Conservation (phyloP, 2,329 filamentous ascomycete species). For the Colletotrichum sp. region DNA sequence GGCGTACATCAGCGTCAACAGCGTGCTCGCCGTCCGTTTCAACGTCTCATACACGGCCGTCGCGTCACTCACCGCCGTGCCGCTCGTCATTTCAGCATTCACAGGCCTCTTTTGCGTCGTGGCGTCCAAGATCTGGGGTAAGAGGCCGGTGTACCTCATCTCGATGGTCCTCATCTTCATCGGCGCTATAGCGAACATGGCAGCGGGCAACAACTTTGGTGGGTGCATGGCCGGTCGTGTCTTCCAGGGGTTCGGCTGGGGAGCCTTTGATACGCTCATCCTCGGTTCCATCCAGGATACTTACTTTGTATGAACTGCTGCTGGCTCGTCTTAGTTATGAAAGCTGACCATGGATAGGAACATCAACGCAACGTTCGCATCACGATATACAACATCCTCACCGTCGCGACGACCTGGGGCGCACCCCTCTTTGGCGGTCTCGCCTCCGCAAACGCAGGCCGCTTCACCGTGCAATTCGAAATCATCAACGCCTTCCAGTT, state of each 20-base stretch:
- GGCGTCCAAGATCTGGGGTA: conserved; percentile 53
- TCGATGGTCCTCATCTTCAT: conserved; percentile 51
- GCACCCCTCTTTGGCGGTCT: conserved; percentile 59
- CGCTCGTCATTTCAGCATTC: conserved; percentile 54
- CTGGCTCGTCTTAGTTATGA: neutral
- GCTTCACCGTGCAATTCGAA: conserved; percentile 55
- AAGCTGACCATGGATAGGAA: conserved; percentile 43
- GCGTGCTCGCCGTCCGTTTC: conserved; percentile 46
- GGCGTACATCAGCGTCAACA: conserved; percentile 54
- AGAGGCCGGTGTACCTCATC: conserved; percentile 57
- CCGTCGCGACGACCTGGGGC: conserved; percentile 56
- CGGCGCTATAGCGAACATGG: conserved; percentile 57
- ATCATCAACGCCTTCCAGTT: conserved; percentile 55
- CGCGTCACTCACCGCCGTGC: conserved; percentile 56
- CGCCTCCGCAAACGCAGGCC: conserved; percentile 42
- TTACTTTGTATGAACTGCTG: conserved; percentile 54
- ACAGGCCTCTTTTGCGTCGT: conserved; percentile 48
- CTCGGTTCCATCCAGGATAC: conserved; percentile 60
- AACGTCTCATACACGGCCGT: conserved; percentile 51
- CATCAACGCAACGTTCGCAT: conserved; percentile 55
- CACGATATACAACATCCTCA: conserved; percentile 49
- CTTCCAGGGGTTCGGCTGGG: conserved; percentile 64
- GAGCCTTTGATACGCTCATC: conserved; percentile 60
- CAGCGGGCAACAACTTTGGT: conserved; percentile 42
- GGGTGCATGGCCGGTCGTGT: conserved; percentile 57